Evolutionary conservation across 345 rosid species (phyloP).

Genomic region (Anastatica hierochuntica): DNA sequence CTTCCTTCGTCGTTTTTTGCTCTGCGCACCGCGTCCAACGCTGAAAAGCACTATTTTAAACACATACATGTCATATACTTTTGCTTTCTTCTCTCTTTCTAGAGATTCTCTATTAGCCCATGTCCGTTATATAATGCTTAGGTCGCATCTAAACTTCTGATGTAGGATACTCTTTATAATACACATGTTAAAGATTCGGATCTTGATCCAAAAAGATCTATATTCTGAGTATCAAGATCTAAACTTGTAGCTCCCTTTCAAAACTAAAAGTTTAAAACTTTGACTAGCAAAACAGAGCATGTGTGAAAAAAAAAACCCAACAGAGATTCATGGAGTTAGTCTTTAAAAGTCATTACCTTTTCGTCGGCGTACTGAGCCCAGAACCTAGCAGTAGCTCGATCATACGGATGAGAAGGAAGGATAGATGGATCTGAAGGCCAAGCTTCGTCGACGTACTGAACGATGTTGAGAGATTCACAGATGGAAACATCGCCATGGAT

Average conservation of each 20-base stretch:
- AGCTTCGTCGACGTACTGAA: conserved; percentile 54
- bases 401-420: conserved; percentile 52
- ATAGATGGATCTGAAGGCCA: conserved; percentile 53
- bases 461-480: conserved; percentile 61
- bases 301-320: too few relatives aligned
- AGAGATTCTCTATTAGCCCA: too few relatives aligned
- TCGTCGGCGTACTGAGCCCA: conserved; percentile 64
- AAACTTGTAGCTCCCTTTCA: too few relatives aligned
- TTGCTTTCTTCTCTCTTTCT: too few relatives aligned
- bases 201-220: too few relatives aligned
- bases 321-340: too few relatives aligned
- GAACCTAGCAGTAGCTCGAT: conserved; percentile 57
- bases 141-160: too few relatives aligned
- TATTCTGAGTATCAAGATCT: too few relatives aligned
- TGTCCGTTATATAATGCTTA: too few relatives aligned
- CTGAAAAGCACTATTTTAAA: conserved; percentile 32
- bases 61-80: not conserved
- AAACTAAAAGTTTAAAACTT: not conserved
- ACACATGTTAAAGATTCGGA: too few relatives aligned
- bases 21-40: conserved; percentile 12
- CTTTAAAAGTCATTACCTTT: conserved; percentile 27
- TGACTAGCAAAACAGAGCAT: not conserved
- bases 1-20: conserved; percentile 35
- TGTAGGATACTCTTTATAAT: too few relatives aligned
- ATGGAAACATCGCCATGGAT: conserved; percentile 48